Conservation (phyloP, 805 yeast species). For the Lachancea mirantina region DNA sequence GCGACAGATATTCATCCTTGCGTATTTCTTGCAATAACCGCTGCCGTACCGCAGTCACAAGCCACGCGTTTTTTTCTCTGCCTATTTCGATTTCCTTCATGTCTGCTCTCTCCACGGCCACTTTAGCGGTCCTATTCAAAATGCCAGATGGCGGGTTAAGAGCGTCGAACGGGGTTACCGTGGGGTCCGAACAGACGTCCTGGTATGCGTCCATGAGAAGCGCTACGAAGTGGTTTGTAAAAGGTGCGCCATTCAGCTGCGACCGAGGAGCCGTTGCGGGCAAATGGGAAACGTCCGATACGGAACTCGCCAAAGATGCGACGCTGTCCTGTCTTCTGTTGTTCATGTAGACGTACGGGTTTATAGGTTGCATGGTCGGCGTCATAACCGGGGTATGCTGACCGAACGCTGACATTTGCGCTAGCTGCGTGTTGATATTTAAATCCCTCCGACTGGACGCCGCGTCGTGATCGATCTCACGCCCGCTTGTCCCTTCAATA, state of each 20-base stretch:
- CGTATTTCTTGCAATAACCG: constrained; percentile 29
- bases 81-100: constrained; percentile 32
- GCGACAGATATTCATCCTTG: constrained; percentile 24
- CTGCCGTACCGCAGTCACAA: constrained; percentile 35
- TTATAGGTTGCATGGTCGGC: constrained; percentile 8
- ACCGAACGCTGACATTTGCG: constrained; percentile 4
- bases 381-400: constrained; percentile 12
- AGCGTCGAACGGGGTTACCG: constrained; percentile 60
- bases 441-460: constrained; percentile 1
- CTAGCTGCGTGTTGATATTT: constrained; percentile 7
- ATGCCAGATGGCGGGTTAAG: constrained; percentile 63
- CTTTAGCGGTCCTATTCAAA: constrained; percentile 51
- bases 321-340: constrained; percentile 21
- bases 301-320: constrained; percentile 25
- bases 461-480: neutral
- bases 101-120: constrained; percentile 38
- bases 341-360: constrained; percentile 14
- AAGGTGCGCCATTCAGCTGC: constrained; percentile 8
- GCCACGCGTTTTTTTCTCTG: constrained; percentile 32
- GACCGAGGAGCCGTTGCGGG: constrained; percentile 9
- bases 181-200: constrained; percentile 46
- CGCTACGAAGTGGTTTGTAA: constrained; percentile 37
- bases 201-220: constrained; percentile 43
- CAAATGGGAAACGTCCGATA: constrained; percentile 19
- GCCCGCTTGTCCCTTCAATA: constrained; percentile 1